Evolutionary conservation across 179 eudicot genomes (phyloP).

Genomic region (Heliamphora pulchella): DNA sequence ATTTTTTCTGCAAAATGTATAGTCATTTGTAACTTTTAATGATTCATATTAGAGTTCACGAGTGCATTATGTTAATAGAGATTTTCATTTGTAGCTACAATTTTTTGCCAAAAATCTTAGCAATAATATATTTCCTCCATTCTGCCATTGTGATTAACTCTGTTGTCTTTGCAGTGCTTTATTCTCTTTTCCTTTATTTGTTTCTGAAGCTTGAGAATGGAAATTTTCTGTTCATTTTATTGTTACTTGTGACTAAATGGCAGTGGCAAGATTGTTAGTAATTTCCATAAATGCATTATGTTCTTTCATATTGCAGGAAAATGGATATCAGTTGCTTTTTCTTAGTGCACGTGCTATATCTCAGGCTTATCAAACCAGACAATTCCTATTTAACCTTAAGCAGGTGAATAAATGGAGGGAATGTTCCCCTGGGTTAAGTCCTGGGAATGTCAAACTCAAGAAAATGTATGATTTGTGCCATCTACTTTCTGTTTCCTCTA

Average conservation of each 20-base stretch:
- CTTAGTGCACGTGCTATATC: slow-evolving; percentile 95
- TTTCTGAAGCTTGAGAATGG: too few relatives aligned
- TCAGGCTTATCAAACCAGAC: slow-evolving; percentile 84
- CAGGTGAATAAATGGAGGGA: slow-evolving; percentile 48
- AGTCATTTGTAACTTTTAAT: too few relatives aligned
- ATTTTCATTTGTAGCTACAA: neutral
- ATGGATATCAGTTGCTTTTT: slow-evolving; percentile 90
- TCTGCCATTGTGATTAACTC: too few relatives aligned
- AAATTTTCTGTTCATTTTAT: neutral
- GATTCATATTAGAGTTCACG: too few relatives aligned
- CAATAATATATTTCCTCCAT: too few relatives aligned
- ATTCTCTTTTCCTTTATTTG: too few relatives aligned
- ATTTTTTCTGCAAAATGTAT: too few relatives aligned
- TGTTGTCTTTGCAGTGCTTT: too few relatives aligned
- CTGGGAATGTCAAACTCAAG: neutral
- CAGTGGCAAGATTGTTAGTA: neutral
- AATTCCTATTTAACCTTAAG: slow-evolving; percentile 74
- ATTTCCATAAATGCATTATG: slow-evolving; percentile 3
- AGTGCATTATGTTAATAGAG: neutral
- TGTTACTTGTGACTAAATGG: neutral
- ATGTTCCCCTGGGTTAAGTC: neutral
- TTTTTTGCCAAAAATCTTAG: neutral
- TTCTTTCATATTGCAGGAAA: slow-evolving; percentile 60
- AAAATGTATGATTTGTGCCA: neutral
- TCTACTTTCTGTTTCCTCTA: too few relatives aligned